Evolutionary conservation across 129 eudicot genomes (phyloP), one percentile per base, ranked within the genome.

Genomic region (Centrapalus pauciflorus): DNA sequence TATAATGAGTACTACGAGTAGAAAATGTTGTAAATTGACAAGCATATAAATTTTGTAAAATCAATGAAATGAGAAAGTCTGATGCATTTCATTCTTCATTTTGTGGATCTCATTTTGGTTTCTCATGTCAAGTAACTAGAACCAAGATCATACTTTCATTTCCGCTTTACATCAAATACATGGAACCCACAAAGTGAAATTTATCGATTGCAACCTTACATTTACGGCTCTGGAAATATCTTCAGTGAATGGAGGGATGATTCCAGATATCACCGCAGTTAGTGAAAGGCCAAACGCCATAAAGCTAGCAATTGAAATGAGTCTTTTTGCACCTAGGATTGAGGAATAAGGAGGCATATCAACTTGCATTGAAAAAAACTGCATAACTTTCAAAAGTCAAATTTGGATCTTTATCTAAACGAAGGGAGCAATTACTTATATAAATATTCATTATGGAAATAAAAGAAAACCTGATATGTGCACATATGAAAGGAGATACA

Each of bases 161-260:
- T 38, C 27, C 4, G 11, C 29, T n/a, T 4, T 49, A 41, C 28
- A 55, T 35, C 16, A 69, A n/a, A 67, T 20, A 34, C 28, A 32
- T 61, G 23, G 13, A 9, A 34, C 12, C 43, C 67, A 30, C 51
- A 65, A 54, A 45, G 34, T 64, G 37, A 54, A 73, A 63, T 50
- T 13, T 74, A 50, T 34, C 0, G 34, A 72, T 55, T 21, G 49
- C 46, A 38, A 48, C 4, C 83, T 84, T 73, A 94, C 99, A 80
- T 94, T 86, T 62, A 94, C 97, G 52, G 97, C 84, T 84, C 97
- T 84, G 54, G 99, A 79, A 58, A 73, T 65, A 55, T 89, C 95
- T 50, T 84, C 95, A 21, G 95, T 84, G 75, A 86, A 94, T 25
- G 95, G 80, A 14, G 95, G 92, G 54, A 84, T 67, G 55, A 77